These are phyloP conservation scores for Babesia caballi DNA, from an alignment of 169 alveolate species.

Conservation along the genomic window DNA sequence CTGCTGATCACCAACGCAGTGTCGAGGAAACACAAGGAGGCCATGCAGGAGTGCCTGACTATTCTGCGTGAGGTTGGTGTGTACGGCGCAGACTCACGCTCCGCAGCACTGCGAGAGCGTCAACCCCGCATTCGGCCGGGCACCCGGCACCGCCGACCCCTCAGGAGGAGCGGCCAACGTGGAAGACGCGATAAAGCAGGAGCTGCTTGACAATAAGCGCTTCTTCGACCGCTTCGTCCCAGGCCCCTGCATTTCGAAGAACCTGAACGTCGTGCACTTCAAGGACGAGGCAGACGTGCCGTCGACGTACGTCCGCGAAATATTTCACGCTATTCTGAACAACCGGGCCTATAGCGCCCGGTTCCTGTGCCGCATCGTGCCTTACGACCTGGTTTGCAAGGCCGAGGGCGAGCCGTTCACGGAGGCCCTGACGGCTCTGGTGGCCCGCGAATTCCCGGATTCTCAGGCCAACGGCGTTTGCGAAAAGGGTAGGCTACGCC, in stretches of 20 bases:
- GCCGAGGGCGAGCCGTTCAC: conserved; percentile 58
- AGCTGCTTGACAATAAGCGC: conserved; percentile 41
- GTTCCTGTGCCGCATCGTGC: conserved; percentile 69
- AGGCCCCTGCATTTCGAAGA: conserved; percentile 64
- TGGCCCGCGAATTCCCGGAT: conserved; percentile 47
- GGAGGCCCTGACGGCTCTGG: conserved; percentile 19
- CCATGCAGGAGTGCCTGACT: conserved; percentile 61
- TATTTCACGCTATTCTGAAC: conserved; percentile 30
- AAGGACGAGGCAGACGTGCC: conserved; percentile 61
- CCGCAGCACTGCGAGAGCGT: conserved; percentile 39
- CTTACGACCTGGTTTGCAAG: conserved; percentile 68
- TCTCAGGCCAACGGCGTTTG: conserved; percentile 30
- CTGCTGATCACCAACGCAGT: conserved; percentile 37
- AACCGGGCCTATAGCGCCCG: conserved; percentile 41
- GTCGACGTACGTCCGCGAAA: conserved; percentile 65
- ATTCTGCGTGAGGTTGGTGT: conserved; percentile 51
- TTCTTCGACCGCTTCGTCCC: conserved; percentile 71
- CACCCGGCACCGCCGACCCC: not conserved
- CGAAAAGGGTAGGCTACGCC: conserved; percentile 3
- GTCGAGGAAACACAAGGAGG: conserved; percentile 53
- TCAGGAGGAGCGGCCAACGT: conserved; percentile 9
- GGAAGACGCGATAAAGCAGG: conserved; percentile 63
- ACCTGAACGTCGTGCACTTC: conserved; percentile 66
- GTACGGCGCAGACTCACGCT: not conserved
- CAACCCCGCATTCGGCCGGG: conserved; percentile 21